phyloP scores from a whole-genome alignment of 202 grass and related monocot genomes.

The Musa balbisiana region DNA sequence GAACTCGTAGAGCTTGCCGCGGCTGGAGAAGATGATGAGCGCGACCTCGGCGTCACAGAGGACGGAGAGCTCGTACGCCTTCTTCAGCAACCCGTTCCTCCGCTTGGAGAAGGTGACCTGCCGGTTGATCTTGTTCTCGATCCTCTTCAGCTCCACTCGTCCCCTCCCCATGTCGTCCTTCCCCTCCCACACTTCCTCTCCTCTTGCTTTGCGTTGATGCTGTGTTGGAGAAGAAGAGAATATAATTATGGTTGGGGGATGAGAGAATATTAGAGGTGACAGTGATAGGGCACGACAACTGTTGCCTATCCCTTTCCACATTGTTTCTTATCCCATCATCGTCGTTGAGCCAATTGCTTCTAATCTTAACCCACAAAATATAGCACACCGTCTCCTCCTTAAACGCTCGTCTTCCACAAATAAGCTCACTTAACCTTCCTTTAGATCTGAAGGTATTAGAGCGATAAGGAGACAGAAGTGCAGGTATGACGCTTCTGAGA shows the following conservation, averaged over 20 bases:
- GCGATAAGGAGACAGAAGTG: background rate
- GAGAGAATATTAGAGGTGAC: constrained; percentile 19
- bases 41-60: constrained; percentile 69
- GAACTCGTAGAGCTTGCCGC: constrained; percentile 79
- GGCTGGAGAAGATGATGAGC: constrained; percentile 73
- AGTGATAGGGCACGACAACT: constrained; percentile 5
- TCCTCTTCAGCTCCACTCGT: constrained; percentile 30
- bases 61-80: constrained; percentile 69
- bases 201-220: background rate
- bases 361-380: too few relatives aligned
- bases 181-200: background rate
- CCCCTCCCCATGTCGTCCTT: constrained; percentile 20
- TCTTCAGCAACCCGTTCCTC: constrained; percentile 59
- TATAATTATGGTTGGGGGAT: background rate
- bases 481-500: constrained; percentile 15
- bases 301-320: background rate
- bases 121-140: constrained; percentile 77
- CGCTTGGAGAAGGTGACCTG: constrained; percentile 76
- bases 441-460: background rate
- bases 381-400: background rate
- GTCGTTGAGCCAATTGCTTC: background rate
- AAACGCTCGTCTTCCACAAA: too few relatives aligned
- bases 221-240: background rate
- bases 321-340: background rate
- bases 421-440: too few relatives aligned